These are phyloP conservation scores for Turnera subulata DNA, from an alignment of 345 rosid species.

Conservation along the genomic window DNA sequence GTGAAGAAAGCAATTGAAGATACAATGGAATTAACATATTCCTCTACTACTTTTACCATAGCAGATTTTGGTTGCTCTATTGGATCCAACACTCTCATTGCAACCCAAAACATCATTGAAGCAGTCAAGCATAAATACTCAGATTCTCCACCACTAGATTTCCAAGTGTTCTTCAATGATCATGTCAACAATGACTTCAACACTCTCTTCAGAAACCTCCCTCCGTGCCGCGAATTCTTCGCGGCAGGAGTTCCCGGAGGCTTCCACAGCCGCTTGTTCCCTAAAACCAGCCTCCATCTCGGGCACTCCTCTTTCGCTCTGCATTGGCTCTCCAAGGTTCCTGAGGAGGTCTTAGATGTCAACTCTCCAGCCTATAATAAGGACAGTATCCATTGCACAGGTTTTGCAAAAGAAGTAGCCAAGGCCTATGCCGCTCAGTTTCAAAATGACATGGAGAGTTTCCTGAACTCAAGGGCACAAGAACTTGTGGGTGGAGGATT, in stretches of 20 bases:
- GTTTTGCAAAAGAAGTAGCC: constrained; percentile 13
- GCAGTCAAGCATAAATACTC: constrained; percentile 2
- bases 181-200: constrained; percentile 33
- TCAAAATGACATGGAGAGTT: constrained; percentile 13
- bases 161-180: constrained; percentile 40
- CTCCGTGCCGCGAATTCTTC: constrained; percentile 13
- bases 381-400: constrained; percentile 13
- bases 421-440: constrained; percentile 27
- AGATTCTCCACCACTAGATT: neutral
- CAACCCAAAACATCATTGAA: constrained; percentile 8
- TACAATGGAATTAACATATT: neutral
- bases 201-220: constrained; percentile 31
- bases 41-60: neutral
- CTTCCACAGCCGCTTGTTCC: constrained; percentile 29
- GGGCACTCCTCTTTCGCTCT: constrained; percentile 15
- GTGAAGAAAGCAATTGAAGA: neutral
- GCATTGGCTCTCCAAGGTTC: constrained; percentile 37
- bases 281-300: constrained; percentile 22
- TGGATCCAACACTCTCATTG: constrained; percentile 18
- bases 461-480: constrained; percentile 27
- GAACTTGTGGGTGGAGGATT: constrained; percentile 30
- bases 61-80: constrained; percentile 18
- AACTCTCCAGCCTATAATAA: constrained; percentile 27
- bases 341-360: constrained; percentile 3
- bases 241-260: constrained; percentile 34